Percentiles rank a stretch among this genome's conserved stretches.
Conservation (phyloP, 306 rosid genomes). For the Glycyrrhiza uralensis region DNA sequence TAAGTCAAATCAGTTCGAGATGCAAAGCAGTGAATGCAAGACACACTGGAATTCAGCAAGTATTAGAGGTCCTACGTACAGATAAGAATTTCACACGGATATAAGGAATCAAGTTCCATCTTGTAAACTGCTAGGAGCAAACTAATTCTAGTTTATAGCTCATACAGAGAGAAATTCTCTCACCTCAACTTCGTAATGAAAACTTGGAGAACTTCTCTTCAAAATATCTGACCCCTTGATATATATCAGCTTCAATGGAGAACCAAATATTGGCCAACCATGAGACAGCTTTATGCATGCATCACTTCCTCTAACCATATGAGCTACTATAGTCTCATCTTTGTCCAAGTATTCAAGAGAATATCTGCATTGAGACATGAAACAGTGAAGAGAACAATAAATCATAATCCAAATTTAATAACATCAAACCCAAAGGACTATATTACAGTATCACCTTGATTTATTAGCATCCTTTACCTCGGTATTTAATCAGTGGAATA, state of each 20-base stretch:
- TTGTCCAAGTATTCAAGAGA: conserved; percentile 52
- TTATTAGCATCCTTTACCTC: conserved; percentile 55
- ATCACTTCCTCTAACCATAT: conserved; percentile 56
- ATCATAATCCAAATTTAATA: conserved; percentile 1
- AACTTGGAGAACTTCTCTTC: conserved; percentile 45
- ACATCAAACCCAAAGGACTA: background rate
- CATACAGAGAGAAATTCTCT: conserved; percentile 14
- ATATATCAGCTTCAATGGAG: conserved; percentile 59
- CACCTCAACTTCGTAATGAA: conserved; percentile 68
- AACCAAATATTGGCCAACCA: conserved; percentile 61
- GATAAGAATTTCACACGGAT: background rate
- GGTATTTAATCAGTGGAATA: background rate
- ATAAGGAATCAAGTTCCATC: background rate
- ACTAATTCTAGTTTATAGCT: background rate
- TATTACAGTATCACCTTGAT: conserved; percentile 44
- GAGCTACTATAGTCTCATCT: conserved; percentile 63
- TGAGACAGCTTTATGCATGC: conserved; percentile 60
- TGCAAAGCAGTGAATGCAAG: too few relatives aligned
- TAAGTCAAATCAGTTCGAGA: too few relatives aligned
- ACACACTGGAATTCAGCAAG: background rate
- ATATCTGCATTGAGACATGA: conserved; percentile 40
- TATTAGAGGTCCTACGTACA: background rate
- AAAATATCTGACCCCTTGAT: conserved; percentile 51
- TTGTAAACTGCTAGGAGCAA: background rate
- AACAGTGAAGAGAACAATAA: background rate